These are phyloP conservation scores for Przewalskia tangutica DNA, from an alignment of 257 asterid species.

Conservation along the genomic window DNA sequence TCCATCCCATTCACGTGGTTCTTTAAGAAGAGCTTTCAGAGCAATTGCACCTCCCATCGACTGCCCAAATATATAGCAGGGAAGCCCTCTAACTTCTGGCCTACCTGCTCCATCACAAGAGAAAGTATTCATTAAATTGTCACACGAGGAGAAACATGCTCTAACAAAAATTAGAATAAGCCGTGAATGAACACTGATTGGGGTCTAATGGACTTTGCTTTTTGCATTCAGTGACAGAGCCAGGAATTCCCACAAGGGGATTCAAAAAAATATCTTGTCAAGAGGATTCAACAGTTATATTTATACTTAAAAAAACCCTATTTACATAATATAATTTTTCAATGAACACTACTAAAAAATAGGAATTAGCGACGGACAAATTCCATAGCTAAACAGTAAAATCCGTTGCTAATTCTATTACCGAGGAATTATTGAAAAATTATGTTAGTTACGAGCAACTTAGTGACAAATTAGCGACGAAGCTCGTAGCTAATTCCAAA, in stretches of 20 bases:
- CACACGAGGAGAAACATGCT: not conserved
- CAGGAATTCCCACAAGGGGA: too few relatives aligned
- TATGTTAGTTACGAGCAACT: too few relatives aligned
- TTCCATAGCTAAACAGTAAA: too few relatives aligned
- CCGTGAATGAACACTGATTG: not conserved
- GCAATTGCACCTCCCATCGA: slow-evolving; percentile 99
- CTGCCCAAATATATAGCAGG: slow-evolving; percentile 81
- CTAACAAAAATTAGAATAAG: not conserved
- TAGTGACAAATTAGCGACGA: too few relatives aligned
- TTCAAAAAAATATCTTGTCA: too few relatives aligned
- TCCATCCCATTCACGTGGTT: slow-evolving; percentile 79
- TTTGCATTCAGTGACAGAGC: not conserved
- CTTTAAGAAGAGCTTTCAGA: slow-evolving; percentile 65
- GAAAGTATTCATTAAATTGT: not conserved
- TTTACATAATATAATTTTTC: too few relatives aligned
- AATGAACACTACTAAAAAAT: too few relatives aligned
- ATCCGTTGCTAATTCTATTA: too few relatives aligned
- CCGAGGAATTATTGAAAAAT: too few relatives aligned
- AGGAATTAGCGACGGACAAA: too few relatives aligned
- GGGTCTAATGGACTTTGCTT: not conserved
- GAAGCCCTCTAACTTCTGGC: slow-evolving; percentile 76
- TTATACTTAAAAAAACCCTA: too few relatives aligned
- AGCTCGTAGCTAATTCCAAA: not conserved
- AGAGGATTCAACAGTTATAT: too few relatives aligned
- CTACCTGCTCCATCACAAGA: slow-evolving; percentile 41